These are phyloP conservation scores for Beta vulgaris DNA, from an alignment of 148 eudicot species.

Conservation along the genomic window DNA sequence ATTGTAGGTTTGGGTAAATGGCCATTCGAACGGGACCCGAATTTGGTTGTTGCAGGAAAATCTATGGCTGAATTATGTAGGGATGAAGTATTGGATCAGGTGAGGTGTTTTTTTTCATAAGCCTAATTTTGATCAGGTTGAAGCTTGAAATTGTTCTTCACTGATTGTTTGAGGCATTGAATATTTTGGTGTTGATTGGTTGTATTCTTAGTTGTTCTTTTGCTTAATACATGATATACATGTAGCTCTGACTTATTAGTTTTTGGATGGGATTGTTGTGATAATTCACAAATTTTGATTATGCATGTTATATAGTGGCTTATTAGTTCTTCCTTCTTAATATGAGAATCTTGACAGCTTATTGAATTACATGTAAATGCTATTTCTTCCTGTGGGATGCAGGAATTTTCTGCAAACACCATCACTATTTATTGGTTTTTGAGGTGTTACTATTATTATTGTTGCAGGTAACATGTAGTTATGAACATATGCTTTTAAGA, in stretches of 20 bases:
- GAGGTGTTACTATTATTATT: background rate
- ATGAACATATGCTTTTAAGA: background rate
- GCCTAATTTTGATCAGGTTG: background rate
- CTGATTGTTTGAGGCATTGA: constrained; percentile 5
- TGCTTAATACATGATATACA: background rate
- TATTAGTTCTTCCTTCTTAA: background rate
- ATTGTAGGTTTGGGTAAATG: constrained; percentile 1
- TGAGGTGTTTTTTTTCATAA: background rate
- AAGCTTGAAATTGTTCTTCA: background rate
- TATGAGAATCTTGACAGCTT: background rate
- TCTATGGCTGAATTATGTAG: constrained; percentile 1
- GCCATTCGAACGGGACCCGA: constrained; percentile 18
- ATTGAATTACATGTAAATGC: background rate
- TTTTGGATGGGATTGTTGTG: background rate
- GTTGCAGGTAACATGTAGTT: background rate
- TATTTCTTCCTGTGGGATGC: background rate
- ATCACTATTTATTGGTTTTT: background rate
- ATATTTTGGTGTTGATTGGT: background rate
- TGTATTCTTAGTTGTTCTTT: background rate
- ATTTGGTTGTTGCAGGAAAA: constrained; percentile 5
- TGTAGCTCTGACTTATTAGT: background rate
- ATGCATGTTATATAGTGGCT: background rate
- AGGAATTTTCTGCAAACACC: background rate
- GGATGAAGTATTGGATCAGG: constrained; percentile 19
- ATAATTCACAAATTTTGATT: background rate